A percentile compares a stretch with the other conserved stretches of the same genome.
Conservation (phyloP, 352 stramenopile genomes). For the Pythium scleroteichum region DNA sequence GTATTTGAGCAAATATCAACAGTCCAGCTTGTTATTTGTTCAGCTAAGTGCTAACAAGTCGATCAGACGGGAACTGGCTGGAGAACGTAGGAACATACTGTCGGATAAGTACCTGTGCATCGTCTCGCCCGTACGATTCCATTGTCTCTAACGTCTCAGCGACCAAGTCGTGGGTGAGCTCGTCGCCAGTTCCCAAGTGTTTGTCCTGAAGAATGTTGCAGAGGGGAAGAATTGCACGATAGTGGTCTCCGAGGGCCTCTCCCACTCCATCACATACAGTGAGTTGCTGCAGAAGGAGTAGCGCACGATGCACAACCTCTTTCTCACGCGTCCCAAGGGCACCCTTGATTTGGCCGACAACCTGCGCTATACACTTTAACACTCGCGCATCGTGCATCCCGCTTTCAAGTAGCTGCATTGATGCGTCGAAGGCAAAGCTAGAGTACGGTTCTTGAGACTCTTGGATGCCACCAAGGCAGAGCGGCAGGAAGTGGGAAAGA, state of each 20-base stretch:
- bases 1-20: not conserved
- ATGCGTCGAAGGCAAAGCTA: constrained; percentile 67
- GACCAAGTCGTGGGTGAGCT: constrained; percentile 55
- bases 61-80: constrained; percentile 33
- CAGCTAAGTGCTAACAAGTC: constrained; percentile 21
- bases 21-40: not conserved
- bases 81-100: constrained; percentile 78
- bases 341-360: constrained; percentile 65
- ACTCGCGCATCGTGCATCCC: constrained; percentile 48
- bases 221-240: constrained; percentile 70
- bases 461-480: constrained; percentile 76
- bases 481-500: constrained; percentile 64
- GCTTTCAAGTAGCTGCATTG: constrained; percentile 64
- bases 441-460: constrained; percentile 73
- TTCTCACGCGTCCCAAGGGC: constrained; percentile 68
- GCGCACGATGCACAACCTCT: constrained; percentile 60
- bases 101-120: constrained; percentile 70
- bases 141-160: constrained; percentile 70
- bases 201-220: constrained; percentile 85
- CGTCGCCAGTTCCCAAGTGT: constrained; percentile 68
- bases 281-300: constrained; percentile 75
- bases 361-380: constrained; percentile 48
- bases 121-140: constrained; percentile 68
- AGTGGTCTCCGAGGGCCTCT: constrained; percentile 62
- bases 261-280: constrained; percentile 71